Conservation (phyloP, 75 land plant genomes). For the Picea glauca region DNA sequence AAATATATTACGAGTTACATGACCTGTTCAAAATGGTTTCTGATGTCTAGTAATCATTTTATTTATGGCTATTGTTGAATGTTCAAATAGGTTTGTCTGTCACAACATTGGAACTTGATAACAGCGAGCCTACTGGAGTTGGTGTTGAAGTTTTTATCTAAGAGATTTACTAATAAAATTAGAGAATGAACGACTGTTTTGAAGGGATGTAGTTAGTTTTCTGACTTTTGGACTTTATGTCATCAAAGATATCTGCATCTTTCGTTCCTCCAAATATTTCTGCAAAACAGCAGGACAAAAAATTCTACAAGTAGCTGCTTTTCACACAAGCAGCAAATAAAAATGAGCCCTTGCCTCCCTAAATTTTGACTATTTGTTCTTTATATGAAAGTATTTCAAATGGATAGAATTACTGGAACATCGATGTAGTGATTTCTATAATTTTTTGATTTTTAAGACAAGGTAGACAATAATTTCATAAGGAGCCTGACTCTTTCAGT, state of each 20-base stretch:
- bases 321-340: background rate
- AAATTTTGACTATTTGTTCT: background rate
- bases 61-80: background rate
- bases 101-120: background rate
- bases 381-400: background rate
- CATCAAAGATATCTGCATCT: no score
- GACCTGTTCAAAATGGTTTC: background rate
- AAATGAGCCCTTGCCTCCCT: background rate
- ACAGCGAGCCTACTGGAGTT: background rate
- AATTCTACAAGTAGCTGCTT: background rate
- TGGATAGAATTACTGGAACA: background rate
- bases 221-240: background rate
- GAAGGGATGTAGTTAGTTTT: background rate
- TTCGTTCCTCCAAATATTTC: no score
- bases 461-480: no score
- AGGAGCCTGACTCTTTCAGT: no score
- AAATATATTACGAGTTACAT: background rate
- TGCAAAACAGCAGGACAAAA: no score
- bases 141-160: background rate
- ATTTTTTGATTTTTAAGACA: no score
- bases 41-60: background rate
- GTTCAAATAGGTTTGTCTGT: background rate
- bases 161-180: background rate
- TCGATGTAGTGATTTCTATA: no score
- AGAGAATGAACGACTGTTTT: background rate